A percentile compares a stretch with the other conserved stretches of the same genome.
phyloP scores from a whole-genome alignment of 345 rosid species.

The Limnanthes douglasii region DNA sequence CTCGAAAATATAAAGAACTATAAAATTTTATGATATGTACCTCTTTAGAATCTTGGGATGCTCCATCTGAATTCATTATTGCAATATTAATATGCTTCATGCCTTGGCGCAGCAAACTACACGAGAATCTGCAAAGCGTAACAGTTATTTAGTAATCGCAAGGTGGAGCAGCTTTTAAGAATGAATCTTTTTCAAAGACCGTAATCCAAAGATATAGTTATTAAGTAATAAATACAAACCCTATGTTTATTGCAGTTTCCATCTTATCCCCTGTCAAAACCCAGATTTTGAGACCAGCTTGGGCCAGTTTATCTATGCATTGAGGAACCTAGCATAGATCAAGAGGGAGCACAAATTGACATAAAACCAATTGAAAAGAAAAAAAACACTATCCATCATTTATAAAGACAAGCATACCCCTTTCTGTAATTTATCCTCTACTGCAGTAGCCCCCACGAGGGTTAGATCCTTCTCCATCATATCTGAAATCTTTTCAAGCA shows the following conservation, averaged over 20 bases:
- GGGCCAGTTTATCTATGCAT: conserved; percentile 96
- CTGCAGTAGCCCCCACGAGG: conserved; percentile 96
- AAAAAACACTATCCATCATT: background rate
- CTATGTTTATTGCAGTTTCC: conserved; percentile 99
- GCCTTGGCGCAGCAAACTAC: conserved; percentile 94
- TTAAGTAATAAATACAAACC: conserved; percentile 33
- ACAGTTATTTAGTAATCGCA: conserved; percentile 5
- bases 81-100: conserved; percentile 83
- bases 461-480: conserved; percentile 77
- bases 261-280: conserved; percentile 97
- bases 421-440: conserved; percentile 91
- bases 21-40: conserved; percentile 24
- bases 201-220: conserved; percentile 4
- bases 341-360: conserved; percentile 8
- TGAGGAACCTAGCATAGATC: conserved; percentile 60
- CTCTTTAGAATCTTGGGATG: conserved; percentile 40
- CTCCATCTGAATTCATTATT: conserved; percentile 29
- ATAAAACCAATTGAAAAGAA: conserved; percentile 4
- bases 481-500: conserved; percentile 67
- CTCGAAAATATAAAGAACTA: background rate
- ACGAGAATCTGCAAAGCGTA: conserved; percentile 51
- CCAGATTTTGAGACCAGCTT: conserved; percentile 97
- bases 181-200: no score
- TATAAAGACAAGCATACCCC: conserved; percentile 43
- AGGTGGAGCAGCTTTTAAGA: conserved; percentile 3